phyloP scores from a whole-genome alignment of 768 basidiomycete genomes.

The Lactarius quietus region DNA sequence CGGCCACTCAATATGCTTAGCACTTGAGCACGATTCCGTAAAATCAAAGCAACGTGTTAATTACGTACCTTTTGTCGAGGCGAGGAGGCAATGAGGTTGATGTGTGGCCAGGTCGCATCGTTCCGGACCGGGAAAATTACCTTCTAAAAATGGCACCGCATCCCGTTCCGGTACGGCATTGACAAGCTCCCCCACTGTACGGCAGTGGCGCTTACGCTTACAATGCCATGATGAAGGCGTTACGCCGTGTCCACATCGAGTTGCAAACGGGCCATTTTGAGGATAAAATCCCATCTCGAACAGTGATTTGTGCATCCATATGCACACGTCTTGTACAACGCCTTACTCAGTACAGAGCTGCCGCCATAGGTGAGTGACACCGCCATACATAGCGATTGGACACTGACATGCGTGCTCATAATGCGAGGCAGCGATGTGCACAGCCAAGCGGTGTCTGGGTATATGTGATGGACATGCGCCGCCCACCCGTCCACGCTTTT shows the following conservation, averaged over 20 bases:
- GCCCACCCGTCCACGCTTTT: neutral
- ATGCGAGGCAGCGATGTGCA: neutral
- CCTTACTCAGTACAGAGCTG: neutral
- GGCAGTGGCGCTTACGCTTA: neutral
- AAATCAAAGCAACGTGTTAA: neutral
- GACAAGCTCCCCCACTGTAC: neutral
- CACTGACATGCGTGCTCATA: neutral
- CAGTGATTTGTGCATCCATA: neutral
- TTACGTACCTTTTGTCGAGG: neutral
- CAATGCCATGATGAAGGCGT: no score
- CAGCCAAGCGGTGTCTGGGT: neutral
- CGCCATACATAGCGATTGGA: neutral
- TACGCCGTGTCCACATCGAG: neutral
- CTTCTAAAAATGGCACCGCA: neutral
- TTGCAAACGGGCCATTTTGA: neutral
- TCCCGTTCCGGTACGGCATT: neutral
- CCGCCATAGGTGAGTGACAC: neutral
- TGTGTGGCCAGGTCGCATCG: neutral
- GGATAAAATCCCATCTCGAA: neutral
- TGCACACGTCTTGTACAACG: neutral
- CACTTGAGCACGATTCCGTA: neutral
- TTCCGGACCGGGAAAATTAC: neutral
- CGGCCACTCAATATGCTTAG: neutral
- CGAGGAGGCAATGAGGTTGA: neutral
- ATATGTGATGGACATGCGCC: neutral